Evolutionary conservation across 495 filamentous ascomycete species (phyloP).

Genomic region (Jackrogersella minutella): DNA sequence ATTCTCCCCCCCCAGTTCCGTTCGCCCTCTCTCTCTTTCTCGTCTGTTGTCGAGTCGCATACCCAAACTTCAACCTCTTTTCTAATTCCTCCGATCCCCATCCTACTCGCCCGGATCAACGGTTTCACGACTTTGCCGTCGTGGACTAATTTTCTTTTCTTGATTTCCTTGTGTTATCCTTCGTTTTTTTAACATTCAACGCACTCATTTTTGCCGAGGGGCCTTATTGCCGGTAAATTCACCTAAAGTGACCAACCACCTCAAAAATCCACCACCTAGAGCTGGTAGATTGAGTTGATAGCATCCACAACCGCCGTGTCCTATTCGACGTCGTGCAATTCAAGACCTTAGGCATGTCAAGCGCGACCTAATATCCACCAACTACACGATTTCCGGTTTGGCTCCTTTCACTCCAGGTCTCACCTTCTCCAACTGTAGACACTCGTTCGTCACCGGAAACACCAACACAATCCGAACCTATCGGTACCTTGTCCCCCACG

Average conservation of each 20-base stretch:
- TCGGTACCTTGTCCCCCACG: conserved; percentile 7
- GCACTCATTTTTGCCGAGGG: conserved; percentile 21
- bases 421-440: conserved; percentile 46
- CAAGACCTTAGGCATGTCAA: conserved; percentile 32
- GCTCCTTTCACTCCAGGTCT: conserved; percentile 25
- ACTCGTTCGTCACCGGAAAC: conserved; percentile 42
- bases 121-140: conserved; percentile 36
- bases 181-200: conserved; percentile 24
- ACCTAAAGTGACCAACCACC: too few species aligned
- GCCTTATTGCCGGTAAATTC: too few species aligned
- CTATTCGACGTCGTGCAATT: conserved; percentile 18
- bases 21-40: conserved; percentile 15
- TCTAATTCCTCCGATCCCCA: conserved; percentile 9
- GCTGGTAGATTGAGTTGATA: conserved; percentile 10
- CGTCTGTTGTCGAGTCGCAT: conserved; percentile 26
- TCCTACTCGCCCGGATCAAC: conserved; percentile 28
- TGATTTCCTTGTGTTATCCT: conserved; percentile 34
- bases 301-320: conserved; percentile 25
- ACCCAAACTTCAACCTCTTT: conserved; percentile 31
- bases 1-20: too few species aligned
- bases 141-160: conserved; percentile 37
- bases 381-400: conserved; percentile 27
- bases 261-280: too few species aligned
- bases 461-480: conserved; percentile 33
- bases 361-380: conserved; percentile 24